These are phyloP conservation scores for Talaromyces amestolkiae DNA, from an alignment of 2,329 filamentous ascomycete genomes.

Conservation along the genomic window DNA sequence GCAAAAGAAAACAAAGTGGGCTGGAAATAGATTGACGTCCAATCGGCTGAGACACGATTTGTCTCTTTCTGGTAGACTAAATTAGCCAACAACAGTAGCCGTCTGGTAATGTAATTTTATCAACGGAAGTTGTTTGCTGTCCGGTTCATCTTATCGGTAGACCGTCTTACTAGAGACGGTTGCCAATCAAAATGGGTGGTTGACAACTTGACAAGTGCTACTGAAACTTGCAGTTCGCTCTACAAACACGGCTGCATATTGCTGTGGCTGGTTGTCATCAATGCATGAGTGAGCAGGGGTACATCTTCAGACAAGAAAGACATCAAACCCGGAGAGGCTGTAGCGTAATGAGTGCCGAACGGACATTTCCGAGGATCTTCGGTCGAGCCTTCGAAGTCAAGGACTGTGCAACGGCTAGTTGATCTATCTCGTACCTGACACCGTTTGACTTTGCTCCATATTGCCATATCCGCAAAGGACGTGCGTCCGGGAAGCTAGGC, in stretches of 20 bases:
- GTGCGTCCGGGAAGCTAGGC: slow-evolving; percentile 16
- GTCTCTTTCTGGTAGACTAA: slow-evolving; percentile 8
- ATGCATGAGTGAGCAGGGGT: slow-evolving; percentile 8
- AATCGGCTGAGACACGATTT: slow-evolving; percentile 5
- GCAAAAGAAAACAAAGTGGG: background rate
- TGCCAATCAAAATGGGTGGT: background rate
- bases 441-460: slow-evolving; percentile 8
- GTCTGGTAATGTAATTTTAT: slow-evolving; percentile 10
- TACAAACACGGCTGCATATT: background rate
- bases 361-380: background rate
- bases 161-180: background rate
- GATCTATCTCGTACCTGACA: slow-evolving; percentile 12
- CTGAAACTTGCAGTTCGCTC: background rate
- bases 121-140: background rate
- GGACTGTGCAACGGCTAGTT: background rate
- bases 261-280: slow-evolving; percentile 4
- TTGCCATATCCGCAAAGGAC: slow-evolving; percentile 8
- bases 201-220: background rate
- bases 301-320: background rate
- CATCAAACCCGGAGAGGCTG: background rate
- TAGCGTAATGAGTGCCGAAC: background rate
- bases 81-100: slow-evolving; percentile 2
- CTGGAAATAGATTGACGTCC: slow-evolving; percentile 1
- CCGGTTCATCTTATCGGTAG: slow-evolving; percentile 7
- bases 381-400: background rate